phyloP scores from a whole-genome alignment of 2,329 filamentous ascomycete genomes.

The Colletotrichum abscissum region DNA sequence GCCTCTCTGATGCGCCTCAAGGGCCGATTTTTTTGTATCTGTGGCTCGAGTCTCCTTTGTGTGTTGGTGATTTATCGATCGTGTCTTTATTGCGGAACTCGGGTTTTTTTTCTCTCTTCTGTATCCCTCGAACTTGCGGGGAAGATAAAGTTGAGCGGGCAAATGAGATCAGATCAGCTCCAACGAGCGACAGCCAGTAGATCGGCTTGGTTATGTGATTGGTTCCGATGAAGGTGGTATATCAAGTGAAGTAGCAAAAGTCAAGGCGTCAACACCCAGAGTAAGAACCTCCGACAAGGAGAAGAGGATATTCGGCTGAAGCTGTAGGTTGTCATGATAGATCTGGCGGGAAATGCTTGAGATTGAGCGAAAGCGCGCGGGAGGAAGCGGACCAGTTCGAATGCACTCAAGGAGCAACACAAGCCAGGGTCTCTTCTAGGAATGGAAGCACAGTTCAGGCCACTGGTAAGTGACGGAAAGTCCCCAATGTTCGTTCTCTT shows the following conservation, averaged over 20 bases:
- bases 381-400: constrained; percentile 9
- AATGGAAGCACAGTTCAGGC: constrained; percentile 24
- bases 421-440: constrained; percentile 6
- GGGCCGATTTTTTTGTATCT: not conserved
- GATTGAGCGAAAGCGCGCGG: constrained; percentile 9
- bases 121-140: constrained; percentile 19
- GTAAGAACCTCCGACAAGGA: constrained; percentile 54
- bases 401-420: constrained; percentile 6
- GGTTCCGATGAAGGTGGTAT: not conserved
- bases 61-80: constrained; percentile 28
- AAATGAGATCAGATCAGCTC: constrained; percentile 30
- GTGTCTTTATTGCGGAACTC: constrained; percentile 7
- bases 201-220: constrained; percentile 7
- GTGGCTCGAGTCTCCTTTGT: not conserved
- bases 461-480: not conserved
- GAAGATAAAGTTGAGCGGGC: constrained; percentile 25
- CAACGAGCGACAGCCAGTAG: constrained; percentile 26
- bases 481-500: not conserved
- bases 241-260: constrained; percentile 32
- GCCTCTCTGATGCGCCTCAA: not conserved
- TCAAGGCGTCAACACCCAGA: constrained; percentile 53
- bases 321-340: constrained; percentile 53
- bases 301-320: constrained; percentile 48
- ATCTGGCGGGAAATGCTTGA: constrained; percentile 27
- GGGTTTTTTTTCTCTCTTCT: constrained; percentile 9